These are phyloP conservation scores for Limonium bicolor DNA, from an alignment of 148 eudicot genomes.

Conservation along the genomic window DNA sequence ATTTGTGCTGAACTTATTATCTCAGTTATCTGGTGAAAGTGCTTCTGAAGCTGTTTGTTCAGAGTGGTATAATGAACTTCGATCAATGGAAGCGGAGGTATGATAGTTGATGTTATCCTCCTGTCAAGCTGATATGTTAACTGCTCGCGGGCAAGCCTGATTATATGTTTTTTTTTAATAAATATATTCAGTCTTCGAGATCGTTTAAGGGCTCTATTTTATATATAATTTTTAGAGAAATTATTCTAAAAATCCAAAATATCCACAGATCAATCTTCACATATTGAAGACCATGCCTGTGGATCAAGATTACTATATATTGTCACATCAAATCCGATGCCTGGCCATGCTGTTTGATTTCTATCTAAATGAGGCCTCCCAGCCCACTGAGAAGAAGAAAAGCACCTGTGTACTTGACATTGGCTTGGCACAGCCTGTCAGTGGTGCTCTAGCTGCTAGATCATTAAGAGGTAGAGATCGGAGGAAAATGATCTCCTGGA, in stretches of 20 bases:
- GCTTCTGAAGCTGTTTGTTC: constrained; percentile 19
- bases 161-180: too few species aligned
- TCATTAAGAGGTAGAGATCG: constrained; percentile 81
- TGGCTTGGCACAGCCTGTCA: constrained; percentile 59
- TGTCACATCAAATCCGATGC: constrained; percentile 67
- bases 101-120: too few species aligned
- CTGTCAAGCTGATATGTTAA: too few species aligned
- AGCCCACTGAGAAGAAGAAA: constrained; percentile 26
- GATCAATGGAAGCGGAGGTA: constrained; percentile 98
- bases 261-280: constrained; percentile 63
- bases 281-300: constrained; percentile 42
- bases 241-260: too few species aligned
- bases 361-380: constrained; percentile 38
- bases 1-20: constrained; percentile 28
- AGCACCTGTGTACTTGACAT: constrained; percentile 45
- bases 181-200: too few species aligned
- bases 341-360: constrained; percentile 92
- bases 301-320: constrained; percentile 43
- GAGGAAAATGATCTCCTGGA: constrained; percentile 82
- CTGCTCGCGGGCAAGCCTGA: background rate
- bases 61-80: constrained; percentile 71
- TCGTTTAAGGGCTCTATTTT: too few species aligned
- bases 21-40: constrained; percentile 24
- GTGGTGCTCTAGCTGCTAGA: constrained; percentile 52
- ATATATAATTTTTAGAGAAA: too few species aligned